Conservation (phyloP, 2,329 filamentous ascomycete genomes). For the Paramyrothecium roridum region DNA sequence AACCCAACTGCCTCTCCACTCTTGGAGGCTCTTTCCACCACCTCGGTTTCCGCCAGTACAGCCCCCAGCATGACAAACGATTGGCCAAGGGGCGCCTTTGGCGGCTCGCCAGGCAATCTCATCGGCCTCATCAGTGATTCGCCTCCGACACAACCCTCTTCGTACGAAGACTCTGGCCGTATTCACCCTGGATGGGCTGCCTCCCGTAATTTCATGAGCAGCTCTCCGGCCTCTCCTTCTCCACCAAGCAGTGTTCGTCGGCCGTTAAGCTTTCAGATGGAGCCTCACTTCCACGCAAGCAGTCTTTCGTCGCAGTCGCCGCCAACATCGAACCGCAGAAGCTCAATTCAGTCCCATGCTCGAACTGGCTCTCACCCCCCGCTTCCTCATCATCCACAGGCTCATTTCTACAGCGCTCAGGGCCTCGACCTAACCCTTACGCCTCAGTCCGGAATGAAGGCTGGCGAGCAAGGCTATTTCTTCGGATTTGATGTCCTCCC, state of each 20-base stretch:
- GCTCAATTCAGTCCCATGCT: constrained; percentile 48
- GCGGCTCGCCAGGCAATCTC: constrained; percentile 50
- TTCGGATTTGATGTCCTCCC: constrained; percentile 77
- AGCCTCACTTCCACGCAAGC: constrained; percentile 37
- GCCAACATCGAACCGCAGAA: constrained; percentile 34
- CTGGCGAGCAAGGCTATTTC: constrained; percentile 69
- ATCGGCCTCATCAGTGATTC: constrained; percentile 50
- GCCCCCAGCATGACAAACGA: constrained; percentile 44
- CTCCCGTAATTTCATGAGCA: constrained; percentile 40
- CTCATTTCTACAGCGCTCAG: constrained; percentile 74
- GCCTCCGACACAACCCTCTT: constrained; percentile 50
- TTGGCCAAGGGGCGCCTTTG: constrained; percentile 41
- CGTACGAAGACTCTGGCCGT: constrained; percentile 45
- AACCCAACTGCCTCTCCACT: constrained; percentile 41
- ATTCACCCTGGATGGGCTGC: constrained; percentile 43
- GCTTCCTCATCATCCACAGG: constrained; percentile 70
- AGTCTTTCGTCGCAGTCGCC: constrained; percentile 35
- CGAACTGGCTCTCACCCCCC: constrained; percentile 55
- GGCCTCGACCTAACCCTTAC: constrained; percentile 70
- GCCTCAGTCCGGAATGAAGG: constrained; percentile 51
- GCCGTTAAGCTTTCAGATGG: constrained; percentile 54
- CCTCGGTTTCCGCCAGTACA: constrained; percentile 46
- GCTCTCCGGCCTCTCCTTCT: constrained; percentile 40
- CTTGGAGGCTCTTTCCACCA: constrained; percentile 45
- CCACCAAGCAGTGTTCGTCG: constrained; percentile 34